phyloP scores from a whole-genome alignment of 371 early-diverging fungal species.

The Syncephalastrum racemosum region DNA sequence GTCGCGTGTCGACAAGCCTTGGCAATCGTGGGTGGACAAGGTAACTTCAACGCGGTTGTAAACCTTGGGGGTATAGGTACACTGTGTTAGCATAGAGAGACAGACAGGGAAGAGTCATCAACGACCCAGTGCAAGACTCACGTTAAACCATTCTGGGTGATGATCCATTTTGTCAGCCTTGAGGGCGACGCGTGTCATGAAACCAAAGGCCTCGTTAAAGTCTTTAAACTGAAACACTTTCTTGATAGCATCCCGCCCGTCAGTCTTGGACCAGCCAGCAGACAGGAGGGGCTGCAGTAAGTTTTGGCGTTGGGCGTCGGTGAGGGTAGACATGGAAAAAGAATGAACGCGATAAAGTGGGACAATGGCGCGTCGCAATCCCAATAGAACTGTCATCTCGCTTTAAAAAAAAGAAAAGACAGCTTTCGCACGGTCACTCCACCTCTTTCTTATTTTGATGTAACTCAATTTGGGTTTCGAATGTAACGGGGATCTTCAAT shows the following conservation, averaged over 20 bases:
- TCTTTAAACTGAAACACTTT: conserved; percentile 77
- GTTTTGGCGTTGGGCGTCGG: conserved; percentile 49
- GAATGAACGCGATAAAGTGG: neutral
- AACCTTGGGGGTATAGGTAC: conserved; percentile 47
- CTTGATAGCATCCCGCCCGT: conserved; percentile 78
- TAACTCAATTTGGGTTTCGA: no score
- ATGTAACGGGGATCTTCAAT: no score
- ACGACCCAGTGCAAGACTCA: conserved; percentile 26
- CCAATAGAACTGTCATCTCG: no score
- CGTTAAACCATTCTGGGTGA: conserved; percentile 95
- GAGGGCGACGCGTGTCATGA: conserved; percentile 92
- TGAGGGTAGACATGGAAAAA: conserved; percentile 39
- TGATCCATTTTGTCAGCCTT: conserved; percentile 91
- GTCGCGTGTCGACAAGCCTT: conserved; percentile 79
- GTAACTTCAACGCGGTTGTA: conserved; percentile 91
- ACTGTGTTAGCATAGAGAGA: neutral
- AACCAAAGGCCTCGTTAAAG: conserved; percentile 90
- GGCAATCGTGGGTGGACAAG: conserved; percentile 88
- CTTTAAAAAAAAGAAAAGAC: no score
- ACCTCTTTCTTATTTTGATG: no score
- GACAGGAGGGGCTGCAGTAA: conserved; percentile 51
- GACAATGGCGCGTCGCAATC: no score
- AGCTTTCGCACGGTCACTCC: no score
- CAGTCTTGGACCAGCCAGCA: conserved; percentile 64
- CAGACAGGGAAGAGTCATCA: neutral